These are phyloP conservation scores for Cenchrus fungigraminus DNA, from an alignment of 176 grass and related monocot species.

Conservation along the genomic window DNA sequence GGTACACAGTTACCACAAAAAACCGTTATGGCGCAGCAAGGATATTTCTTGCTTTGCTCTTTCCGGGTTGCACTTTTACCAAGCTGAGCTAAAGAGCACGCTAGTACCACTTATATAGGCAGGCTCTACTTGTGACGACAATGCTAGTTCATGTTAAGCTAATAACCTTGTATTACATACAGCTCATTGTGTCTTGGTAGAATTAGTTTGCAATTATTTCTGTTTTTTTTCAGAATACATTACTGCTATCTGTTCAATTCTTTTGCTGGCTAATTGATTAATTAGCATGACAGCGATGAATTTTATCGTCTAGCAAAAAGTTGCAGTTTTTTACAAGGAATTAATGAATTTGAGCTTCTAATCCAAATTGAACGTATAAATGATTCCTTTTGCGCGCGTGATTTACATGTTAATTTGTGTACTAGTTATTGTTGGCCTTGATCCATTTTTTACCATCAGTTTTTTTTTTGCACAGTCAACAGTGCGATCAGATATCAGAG, in stretches of 20 bases:
- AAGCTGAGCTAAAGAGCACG: neutral
- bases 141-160: neutral
- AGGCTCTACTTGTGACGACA: neutral
- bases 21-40: slow-evolving; percentile 27
- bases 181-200: neutral
- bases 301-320: neutral
- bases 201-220: neutral
- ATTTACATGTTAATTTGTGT: neutral
- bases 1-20: slow-evolving; percentile 17
- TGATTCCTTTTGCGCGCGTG: neutral
- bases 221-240: neutral
- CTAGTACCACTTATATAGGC: neutral
- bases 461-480: neutral
- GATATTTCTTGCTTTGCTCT: slow-evolving; percentile 11
- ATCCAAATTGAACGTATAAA: neutral
- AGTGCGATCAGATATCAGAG: neutral
- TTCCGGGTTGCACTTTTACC: slow-evolving; percentile 27
- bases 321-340: neutral
- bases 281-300: neutral
- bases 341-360: neutral
- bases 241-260: neutral
- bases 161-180: neutral
- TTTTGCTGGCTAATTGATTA: neutral
- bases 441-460: neutral
- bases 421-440: neutral